Conservation (phyloP, 305 asterid genomes). For the Plantago coronopus region DNA sequence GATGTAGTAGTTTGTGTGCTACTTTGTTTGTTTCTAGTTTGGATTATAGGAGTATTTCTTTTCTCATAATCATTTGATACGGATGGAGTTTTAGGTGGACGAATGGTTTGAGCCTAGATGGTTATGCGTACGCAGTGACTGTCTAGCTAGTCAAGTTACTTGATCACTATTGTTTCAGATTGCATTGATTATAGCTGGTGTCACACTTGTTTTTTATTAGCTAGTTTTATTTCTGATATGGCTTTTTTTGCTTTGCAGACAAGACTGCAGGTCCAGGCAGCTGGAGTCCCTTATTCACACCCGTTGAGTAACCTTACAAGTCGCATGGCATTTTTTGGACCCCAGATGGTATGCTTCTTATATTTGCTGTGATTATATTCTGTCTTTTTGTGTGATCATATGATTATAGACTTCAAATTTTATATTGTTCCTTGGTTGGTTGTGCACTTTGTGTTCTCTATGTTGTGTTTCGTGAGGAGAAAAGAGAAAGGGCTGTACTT, state of each 20-base stretch:
- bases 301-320: constrained; percentile 76
- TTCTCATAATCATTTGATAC: too few relatives aligned
- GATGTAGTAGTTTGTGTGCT: not conserved
- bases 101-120: too few relatives aligned
- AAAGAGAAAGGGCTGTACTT: not conserved
- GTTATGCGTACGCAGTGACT: not conserved
- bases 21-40: not conserved
- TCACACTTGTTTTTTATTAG: constrained; percentile 2
- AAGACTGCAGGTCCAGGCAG: constrained; percentile 97
- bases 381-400: too few relatives aligned
- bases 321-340: constrained; percentile 94
- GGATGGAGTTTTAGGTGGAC: too few relatives aligned
- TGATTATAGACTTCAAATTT: too few relatives aligned
- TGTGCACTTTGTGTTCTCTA: too few relatives aligned
- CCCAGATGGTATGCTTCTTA: constrained; percentile 59
- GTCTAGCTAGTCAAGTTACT: not conserved
- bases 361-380: not conserved
- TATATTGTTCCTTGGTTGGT: too few relatives aligned
- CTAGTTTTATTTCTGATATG: constrained; percentile 8
- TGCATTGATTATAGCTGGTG: too few relatives aligned
- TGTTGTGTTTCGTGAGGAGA: too few relatives aligned
- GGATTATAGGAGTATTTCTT: too few relatives aligned
- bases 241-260: constrained; percentile 42
- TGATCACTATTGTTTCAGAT: not conserved
- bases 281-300: constrained; percentile 82